Evolutionary conservation across 495 filamentous ascomycete genomes (phyloP).

Genomic region (Thermochaetoides thermophila): DNA sequence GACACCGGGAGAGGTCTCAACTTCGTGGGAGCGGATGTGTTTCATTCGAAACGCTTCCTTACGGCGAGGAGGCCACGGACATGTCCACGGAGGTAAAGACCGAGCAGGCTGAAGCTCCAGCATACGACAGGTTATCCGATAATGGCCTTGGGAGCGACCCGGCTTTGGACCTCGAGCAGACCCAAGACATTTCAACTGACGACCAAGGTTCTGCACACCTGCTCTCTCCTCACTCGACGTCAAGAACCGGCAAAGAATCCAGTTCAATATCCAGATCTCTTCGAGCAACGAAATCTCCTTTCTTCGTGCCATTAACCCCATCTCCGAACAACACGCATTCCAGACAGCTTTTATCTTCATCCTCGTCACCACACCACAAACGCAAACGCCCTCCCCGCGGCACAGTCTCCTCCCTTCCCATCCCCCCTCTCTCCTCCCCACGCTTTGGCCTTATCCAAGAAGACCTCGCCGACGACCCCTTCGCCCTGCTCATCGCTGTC

Average conservation of each 20-base stretch:
- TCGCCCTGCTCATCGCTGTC: constrained; percentile 57
- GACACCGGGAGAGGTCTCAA: no score
- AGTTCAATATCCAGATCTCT: constrained; percentile 7
- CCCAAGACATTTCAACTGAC: no score
- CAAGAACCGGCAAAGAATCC: not conserved
- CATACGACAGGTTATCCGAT: no score
- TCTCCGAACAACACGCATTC: not conserved
- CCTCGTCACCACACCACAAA: constrained; percentile 4
- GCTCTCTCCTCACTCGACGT: not conserved
- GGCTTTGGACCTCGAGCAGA: no score
- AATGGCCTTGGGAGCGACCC: no score
- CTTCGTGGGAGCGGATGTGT: no score
- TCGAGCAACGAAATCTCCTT: constrained; percentile 23
- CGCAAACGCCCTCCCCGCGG: constrained; percentile 24
- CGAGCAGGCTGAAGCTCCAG: no score
- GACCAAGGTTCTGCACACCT: no score
- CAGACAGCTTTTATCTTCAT: not conserved
- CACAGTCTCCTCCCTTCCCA: constrained; percentile 49
- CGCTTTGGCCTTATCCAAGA: constrained; percentile 76
- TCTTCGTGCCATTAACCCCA: constrained; percentile 19
- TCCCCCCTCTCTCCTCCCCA: constrained; percentile 48
- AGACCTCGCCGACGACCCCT: constrained; percentile 53
- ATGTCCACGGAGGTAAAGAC: no score
- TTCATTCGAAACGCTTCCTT: no score
- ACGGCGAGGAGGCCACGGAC: no score